Evolutionary conservation across 352 stramenopile species (phyloP).

Genomic region (Pythium utonaiense): DNA sequence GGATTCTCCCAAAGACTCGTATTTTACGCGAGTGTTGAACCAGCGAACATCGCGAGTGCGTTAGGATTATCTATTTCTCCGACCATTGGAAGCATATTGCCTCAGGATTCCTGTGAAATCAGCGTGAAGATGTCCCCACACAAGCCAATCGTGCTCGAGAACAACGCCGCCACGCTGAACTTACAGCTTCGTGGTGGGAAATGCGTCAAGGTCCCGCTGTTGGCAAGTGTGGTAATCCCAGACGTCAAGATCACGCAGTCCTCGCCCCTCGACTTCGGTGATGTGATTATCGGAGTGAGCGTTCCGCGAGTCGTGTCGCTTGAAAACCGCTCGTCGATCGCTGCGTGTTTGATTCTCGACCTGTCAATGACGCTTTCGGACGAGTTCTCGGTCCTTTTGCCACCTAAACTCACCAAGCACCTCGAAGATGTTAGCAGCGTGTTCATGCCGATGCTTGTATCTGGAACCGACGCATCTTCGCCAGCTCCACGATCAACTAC

Average conservation of each 20-base stretch:
- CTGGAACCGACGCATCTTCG: neutral
- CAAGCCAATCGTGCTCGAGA: constrained; percentile 47
- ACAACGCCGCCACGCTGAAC: constrained; percentile 28
- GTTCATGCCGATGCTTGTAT: constrained; percentile 55
- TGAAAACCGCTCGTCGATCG: constrained; percentile 78
- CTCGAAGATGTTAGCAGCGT: constrained; percentile 80
- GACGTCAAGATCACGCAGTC: constrained; percentile 59
- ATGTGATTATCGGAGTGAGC: constrained; percentile 74
- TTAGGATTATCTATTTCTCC: constrained; percentile 49
- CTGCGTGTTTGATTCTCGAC: constrained; percentile 75
- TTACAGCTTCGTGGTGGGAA: constrained; percentile 76
- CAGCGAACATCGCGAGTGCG: constrained; percentile 24
- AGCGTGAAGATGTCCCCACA: constrained; percentile 46
- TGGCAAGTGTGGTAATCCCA: constrained; percentile 67
- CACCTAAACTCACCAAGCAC: constrained; percentile 39
- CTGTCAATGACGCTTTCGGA: constrained; percentile 38
- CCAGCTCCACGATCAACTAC: neutral
- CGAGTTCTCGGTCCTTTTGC: constrained; percentile 69
- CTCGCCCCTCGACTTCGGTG: constrained; percentile 61
- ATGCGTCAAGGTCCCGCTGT: constrained; percentile 59
- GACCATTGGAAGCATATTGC: constrained; percentile 34
- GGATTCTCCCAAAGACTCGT: constrained; percentile 26
- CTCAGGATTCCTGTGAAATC: constrained; percentile 55
- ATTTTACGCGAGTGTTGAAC: constrained; percentile 65
- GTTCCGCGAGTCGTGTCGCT: constrained; percentile 62